phyloP scores from a whole-genome alignment of 306 rosid genomes.

The Arachis stenosperma region DNA sequence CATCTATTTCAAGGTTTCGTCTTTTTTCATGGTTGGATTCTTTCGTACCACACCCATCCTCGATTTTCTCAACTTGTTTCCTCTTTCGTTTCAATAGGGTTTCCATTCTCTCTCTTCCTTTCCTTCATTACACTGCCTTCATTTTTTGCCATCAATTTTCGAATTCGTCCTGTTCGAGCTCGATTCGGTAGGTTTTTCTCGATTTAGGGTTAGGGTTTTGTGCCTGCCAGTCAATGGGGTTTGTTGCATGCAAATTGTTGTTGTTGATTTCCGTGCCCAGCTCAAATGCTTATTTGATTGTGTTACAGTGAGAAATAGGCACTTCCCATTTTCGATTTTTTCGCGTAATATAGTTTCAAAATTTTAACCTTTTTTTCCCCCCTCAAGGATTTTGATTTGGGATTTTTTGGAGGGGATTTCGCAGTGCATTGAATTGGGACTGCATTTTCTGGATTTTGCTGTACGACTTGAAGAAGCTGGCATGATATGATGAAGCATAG shows the following conservation, averaged over 20 bases:
- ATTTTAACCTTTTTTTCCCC: background rate
- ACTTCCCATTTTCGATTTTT: conserved; percentile 33
- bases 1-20: conserved; percentile 59
- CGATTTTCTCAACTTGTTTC: conserved; percentile 62
- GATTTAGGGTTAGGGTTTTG: conserved; percentile 64
- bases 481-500: conserved; percentile 45
- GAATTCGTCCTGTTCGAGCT: conserved; percentile 42
- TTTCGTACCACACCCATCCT: conserved; percentile 60
- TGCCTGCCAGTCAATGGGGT: conserved; percentile 33
- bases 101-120: conserved; percentile 34
- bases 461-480: conserved; percentile 42
- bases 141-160: conserved; percentile 35
- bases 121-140: conserved; percentile 5
- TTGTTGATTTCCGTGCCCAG: conserved; percentile 37
- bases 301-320: conserved; percentile 26
- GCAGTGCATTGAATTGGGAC: conserved; percentile 48
- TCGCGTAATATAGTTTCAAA: conserved; percentile 18
- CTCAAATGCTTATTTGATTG: conserved; percentile 26
- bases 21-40: conserved; percentile 63
- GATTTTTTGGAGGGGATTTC: background rate
- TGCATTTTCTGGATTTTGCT: conserved; percentile 50
- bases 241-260: conserved; percentile 42
- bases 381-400: conserved; percentile 30
- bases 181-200: conserved; percentile 49
- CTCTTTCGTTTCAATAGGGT: conserved; percentile 56